Evolutionary conservation across 75 land plant species (phyloP).

Genomic region (Larix kaempferi): DNA sequence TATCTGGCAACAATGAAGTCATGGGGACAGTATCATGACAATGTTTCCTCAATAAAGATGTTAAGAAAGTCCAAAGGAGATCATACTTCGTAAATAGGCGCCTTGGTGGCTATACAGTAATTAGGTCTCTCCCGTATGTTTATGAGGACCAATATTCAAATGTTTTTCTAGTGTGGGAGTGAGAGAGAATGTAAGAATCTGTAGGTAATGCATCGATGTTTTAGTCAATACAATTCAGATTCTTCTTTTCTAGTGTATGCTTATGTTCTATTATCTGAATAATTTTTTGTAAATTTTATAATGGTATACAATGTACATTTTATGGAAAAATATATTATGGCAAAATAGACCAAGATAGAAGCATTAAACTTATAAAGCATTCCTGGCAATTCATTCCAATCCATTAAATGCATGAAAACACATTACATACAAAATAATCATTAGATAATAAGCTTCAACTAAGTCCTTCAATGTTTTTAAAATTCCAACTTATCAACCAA

Average conservation of each 20-base stretch:
- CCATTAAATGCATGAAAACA: background rate
- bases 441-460: background rate
- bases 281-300: too few relatives aligned
- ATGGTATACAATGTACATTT: too few relatives aligned
- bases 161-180: too few relatives aligned
- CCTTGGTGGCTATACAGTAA: too few relatives aligned
- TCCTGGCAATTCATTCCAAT: background rate
- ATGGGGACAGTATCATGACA: background rate
- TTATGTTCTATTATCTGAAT: too few relatives aligned
- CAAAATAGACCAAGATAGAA: background rate
- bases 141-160: too few relatives aligned
- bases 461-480: slow-evolving; percentile 1
- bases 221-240: too few relatives aligned
- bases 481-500: background rate
- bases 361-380: background rate
- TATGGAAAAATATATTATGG: background rate
- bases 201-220: too few relatives aligned
- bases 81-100: too few relatives aligned
- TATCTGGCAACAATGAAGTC: background rate
- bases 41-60: background rate
- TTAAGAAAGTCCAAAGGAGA: background rate
- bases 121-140: too few relatives aligned
- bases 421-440: background rate
- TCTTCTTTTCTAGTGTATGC: too few relatives aligned
- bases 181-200: too few relatives aligned